phyloP scores from a whole-genome alignment of 2,329 filamentous ascomycete species.

The Pseudopithomyces maydicus region DNA sequence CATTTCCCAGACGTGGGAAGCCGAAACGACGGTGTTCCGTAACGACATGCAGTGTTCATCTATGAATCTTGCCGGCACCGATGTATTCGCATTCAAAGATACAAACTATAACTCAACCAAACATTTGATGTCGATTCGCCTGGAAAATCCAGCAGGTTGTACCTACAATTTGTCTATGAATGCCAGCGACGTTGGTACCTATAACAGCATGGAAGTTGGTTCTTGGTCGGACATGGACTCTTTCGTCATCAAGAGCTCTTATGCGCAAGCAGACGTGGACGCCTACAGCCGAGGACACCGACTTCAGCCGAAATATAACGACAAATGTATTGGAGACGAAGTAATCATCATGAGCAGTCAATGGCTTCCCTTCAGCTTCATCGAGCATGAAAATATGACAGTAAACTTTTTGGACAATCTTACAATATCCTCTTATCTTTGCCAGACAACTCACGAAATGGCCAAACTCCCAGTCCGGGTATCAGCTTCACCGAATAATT shows the following conservation, averaged over 20 bases:
- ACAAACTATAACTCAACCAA: neutral
- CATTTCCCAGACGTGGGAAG: conserved; percentile 8
- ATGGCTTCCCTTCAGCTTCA: neutral
- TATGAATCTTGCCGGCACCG: conserved; percentile 8
- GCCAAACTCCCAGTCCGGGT: conserved; percentile 13
- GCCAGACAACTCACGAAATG: conserved; percentile 13
- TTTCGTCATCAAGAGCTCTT: neutral
- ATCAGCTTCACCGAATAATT: conserved; percentile 3
- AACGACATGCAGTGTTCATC: conserved; percentile 9
- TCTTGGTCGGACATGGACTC: conserved; percentile 6
- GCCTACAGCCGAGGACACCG: neutral
- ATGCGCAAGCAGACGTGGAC: neutral
- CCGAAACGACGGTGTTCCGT: conserved; percentile 12
- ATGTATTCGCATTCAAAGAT: neutral
- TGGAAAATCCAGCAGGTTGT: conserved; percentile 6
- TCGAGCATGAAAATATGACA: neutral
- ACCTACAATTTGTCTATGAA: conserved; percentile 10
- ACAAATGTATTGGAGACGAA: conserved; percentile 8
- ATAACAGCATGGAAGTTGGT: neutral
- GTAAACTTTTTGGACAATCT: conserved; percentile 2
- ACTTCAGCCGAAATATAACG: conserved; percentile 6
- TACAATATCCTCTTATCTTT: conserved; percentile 12
- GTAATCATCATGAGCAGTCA: conserved; percentile 6
- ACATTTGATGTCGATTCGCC: neutral
- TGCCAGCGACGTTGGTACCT: neutral